Evolutionary conservation across 2,329 filamentous ascomycete genomes (phyloP), one percentile per base, ranked within the genome.

Genomic region (Pseudocercospora pini-densiflorae): DNA sequence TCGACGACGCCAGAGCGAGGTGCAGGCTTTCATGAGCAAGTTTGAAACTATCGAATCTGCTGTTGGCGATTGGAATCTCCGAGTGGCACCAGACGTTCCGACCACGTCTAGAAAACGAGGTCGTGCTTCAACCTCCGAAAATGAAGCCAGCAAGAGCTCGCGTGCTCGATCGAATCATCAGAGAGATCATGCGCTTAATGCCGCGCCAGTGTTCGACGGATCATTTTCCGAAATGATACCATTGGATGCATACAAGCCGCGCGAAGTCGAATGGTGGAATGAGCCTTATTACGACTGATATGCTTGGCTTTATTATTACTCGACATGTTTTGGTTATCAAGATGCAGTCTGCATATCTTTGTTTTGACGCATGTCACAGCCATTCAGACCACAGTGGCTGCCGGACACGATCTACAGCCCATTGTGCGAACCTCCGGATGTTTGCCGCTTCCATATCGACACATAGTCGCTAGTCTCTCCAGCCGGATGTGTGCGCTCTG

Each of bases 401-500:
- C 33, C 12, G 4, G 3, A 16, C 12, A 36, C 12, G 33, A 16
- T 24, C 23, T 54, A 54, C 49, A 27, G 12, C 6, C 49, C n/a
- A 49, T 49, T 49, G 5, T 23, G 12, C 12, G 33, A 36, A 4
- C 9, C 31, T 33, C 16, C 24, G 9, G 49, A 21, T 58, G 49
- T 51, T 21, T 62, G 23, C 68, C 80, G 81, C 65, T 75, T 77
- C 84, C 84, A 86, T 29, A 86, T 75, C 47, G 81, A 82, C 40
- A 86, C 78, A 73, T 78, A 80, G 72, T 86, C 84, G 51, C 78
- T 80, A 4, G 81, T 80, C 69, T 85, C 82, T 9, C 87, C 87
- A 40, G 83, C 80, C 24, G 82, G 78, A 75, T 89, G 86, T 27
- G 87, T 89, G 63, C 85, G 78, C 62, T 80, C 80, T 5, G 88